These are phyloP conservation scores for Babesia ovata DNA, from an alignment of 169 alveolate genomes.

Conservation along the genomic window DNA sequence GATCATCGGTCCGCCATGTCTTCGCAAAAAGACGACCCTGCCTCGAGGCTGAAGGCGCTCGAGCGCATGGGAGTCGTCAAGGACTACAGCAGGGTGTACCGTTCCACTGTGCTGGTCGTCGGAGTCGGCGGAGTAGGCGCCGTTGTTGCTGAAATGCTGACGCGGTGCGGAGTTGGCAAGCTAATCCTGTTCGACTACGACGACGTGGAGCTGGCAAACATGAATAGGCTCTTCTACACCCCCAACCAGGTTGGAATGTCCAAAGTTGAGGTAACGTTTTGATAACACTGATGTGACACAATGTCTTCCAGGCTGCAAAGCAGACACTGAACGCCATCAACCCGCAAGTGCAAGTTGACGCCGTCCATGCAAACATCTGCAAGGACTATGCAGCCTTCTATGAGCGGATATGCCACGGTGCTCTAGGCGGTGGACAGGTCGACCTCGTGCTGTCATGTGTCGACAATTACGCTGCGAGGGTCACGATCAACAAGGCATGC, in stretches of 20 bases:
- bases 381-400: slow-evolving; percentile 82
- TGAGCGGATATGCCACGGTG: slow-evolving; percentile 82
- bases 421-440: slow-evolving; percentile 77
- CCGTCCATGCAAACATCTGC: slow-evolving; percentile 85
- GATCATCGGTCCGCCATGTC: slow-evolving; percentile 35
- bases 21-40: slow-evolving; percentile 77
- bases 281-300: not conserved
- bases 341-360: slow-evolving; percentile 90
- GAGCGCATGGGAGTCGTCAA: slow-evolving; percentile 94
- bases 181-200: slow-evolving; percentile 93
- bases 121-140: slow-evolving; percentile 98
- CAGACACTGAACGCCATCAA: slow-evolving; percentile 88
- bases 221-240: slow-evolving; percentile 93
- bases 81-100: slow-evolving; percentile 84
- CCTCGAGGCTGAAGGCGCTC: slow-evolving; percentile 89
- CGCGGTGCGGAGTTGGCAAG: slow-evolving; percentile 94
- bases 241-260: slow-evolving; percentile 90
- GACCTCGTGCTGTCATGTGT: slow-evolving; percentile 92
- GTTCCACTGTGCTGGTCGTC: slow-evolving; percentile 85
- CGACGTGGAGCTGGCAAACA: slow-evolving; percentile 92
- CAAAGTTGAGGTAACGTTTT: slow-evolving; percentile 84
- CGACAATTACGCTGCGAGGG: slow-evolving; percentile 95
- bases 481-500: slow-evolving; percentile 92
- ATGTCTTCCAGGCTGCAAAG: slow-evolving; percentile 84
- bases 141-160: slow-evolving; percentile 94